Conservation (phyloP, 2,329 filamentous ascomycete species). For the Aspergillus tamarii region DNA sequence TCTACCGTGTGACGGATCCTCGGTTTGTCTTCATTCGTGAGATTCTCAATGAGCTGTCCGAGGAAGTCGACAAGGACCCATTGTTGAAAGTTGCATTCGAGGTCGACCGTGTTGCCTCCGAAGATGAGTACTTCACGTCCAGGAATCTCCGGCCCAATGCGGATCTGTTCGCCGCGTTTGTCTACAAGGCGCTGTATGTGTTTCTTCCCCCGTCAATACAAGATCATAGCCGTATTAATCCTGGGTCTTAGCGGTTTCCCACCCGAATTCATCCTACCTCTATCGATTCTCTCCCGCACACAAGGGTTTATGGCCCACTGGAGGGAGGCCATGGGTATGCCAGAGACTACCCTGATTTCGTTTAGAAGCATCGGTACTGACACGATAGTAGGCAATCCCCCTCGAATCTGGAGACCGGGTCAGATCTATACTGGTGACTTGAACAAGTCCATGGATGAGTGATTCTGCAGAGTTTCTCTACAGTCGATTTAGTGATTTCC, state of each 20-base stretch:
- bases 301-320: conserved; percentile 17
- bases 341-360: not conserved
- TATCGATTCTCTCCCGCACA: conserved; percentile 6
- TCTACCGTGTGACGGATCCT: conserved; percentile 57
- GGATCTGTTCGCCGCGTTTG: conserved; percentile 44
- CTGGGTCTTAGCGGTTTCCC: conserved; percentile 8
- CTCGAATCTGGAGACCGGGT: not conserved
- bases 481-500: not conserved
- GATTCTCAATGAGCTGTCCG: conserved; percentile 28
- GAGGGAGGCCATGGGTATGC: conserved; percentile 25
- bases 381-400: not conserved
- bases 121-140: conserved; percentile 43
- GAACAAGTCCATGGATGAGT: not conserved
- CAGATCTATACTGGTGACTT: not conserved
- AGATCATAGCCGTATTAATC: not conserved
- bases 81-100: conserved; percentile 43
- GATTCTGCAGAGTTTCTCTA: not conserved
- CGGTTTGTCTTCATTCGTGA: conserved; percentile 54
- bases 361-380: not conserved
- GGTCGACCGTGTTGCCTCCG: conserved; percentile 41
- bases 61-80: conserved; percentile 30
- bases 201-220: not conserved
- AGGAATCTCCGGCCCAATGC: conserved; percentile 43
- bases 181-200: conserved; percentile 41
- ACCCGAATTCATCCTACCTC: conserved; percentile 10